Evolutionary conservation across 202 grass and related monocot species (phyloP).

Genomic region (Saccharum hybrid): DNA sequence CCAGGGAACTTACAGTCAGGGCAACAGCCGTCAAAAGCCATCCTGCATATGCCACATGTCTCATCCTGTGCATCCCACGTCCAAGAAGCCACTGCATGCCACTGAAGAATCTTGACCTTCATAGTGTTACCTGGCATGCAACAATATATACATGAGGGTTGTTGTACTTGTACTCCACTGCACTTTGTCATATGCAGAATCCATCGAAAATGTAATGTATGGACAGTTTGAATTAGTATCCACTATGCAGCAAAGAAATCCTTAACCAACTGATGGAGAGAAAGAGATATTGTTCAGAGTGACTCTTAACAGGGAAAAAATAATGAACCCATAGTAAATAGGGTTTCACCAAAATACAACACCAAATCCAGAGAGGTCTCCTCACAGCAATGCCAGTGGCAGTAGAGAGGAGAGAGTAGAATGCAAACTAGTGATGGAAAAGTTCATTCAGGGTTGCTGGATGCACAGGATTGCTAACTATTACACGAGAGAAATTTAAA

Average conservation of each 20-base stretch:
- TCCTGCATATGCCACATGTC: constrained; percentile 88
- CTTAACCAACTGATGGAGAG: neutral
- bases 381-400: neutral
- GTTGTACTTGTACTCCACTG: neutral
- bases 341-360: neutral
- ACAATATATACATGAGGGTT: neutral
- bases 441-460: neutral
- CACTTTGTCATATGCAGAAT: neutral
- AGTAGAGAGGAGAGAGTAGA: neutral
- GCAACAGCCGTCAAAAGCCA: constrained; percentile 88
- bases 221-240: neutral
- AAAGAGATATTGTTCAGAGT: neutral
- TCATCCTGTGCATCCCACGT: constrained; percentile 86
- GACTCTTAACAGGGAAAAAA: too few relatives aligned
- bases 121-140: constrained; percentile 47
- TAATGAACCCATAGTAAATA: neutral
- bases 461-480: neutral
- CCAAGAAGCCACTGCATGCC: constrained; percentile 86
- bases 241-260: neutral
- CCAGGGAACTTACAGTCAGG: constrained; percentile 95
- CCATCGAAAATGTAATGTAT: neutral
- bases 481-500: neutral
- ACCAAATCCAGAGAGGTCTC: neutral
- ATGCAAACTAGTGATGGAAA: neutral
- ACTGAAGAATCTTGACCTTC: constrained; percentile 94